Evolutionary conservation across 768 basidiomycete genomes (phyloP).

Genomic region (Trametopsis cervina): DNA sequence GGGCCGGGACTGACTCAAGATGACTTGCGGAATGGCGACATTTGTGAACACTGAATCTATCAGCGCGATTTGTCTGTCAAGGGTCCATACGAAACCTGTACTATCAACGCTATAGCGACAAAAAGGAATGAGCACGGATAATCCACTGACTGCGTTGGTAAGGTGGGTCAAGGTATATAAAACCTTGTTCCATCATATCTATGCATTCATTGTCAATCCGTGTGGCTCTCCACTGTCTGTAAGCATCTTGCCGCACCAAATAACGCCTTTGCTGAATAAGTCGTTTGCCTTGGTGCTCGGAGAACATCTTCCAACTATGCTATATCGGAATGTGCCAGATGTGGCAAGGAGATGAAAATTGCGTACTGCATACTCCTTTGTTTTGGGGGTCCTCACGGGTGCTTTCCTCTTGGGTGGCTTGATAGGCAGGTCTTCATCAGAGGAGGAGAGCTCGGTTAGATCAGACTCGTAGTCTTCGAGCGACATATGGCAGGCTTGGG

Average conservation of each 20-base stretch:
- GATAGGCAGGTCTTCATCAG: slow-evolving; percentile 29
- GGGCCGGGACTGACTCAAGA: slow-evolving; percentile 43
- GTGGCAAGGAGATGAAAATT: too few species aligned
- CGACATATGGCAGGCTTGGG: too few species aligned
- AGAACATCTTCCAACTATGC: slow-evolving; percentile 26
- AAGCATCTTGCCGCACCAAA: slow-evolving; percentile 30
- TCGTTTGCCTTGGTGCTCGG: slow-evolving; percentile 30
- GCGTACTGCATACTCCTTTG: too few species aligned
- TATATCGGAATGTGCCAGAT: too few species aligned
- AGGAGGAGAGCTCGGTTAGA: slow-evolving; percentile 38
- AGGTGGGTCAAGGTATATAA: slow-evolving; percentile 54
- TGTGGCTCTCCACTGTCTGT: neutral
- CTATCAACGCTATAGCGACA: neutral
- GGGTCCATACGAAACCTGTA: slow-evolving; percentile 59
- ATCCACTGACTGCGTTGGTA: slow-evolving; percentile 50
- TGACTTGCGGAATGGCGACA: slow-evolving; percentile 60
- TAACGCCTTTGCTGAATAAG: slow-evolving; percentile 36
- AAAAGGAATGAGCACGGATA: too few species aligned
- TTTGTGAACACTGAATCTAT: slow-evolving; percentile 62
- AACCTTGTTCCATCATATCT: slow-evolving; percentile 42
- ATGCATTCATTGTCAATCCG: neutral
- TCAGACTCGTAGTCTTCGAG: slow-evolving; percentile 34
- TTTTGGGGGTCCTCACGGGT: too few species aligned
- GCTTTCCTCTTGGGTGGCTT: slow-evolving; percentile 19
- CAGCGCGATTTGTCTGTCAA: slow-evolving; percentile 49